Base-by-base conservation (phyloP, 108 stramenopile genomes). In the Skeletonema potamos region DNA sequence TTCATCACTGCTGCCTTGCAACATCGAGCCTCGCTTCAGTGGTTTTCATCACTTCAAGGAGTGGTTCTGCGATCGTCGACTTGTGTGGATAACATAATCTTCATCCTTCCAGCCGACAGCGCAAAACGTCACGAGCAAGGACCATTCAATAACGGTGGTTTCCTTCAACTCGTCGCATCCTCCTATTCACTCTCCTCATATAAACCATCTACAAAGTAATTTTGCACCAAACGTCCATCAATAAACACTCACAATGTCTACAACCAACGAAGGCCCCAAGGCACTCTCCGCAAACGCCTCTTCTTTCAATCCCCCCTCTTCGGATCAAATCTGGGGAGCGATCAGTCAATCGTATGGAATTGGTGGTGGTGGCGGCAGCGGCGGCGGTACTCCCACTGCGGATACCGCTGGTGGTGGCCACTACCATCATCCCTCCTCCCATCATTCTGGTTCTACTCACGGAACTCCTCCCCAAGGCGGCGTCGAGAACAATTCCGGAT, bases 251-350 rank as follows among this genome's bases (percentile, higher is more conserved):
- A 41, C 39, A 36, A 44, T 51, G 48, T 51, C 48, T 51, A 51
- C 48, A 51, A 24, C 48, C 15, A 51, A 51, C 48, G 48, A 51
- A 51, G 22, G 4, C 22, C 39, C 39, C 15, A 51, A 22, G n/a
- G 48, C 71, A 29, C 68, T 69, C 56, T 69, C 68, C 11, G 63
- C 73, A 8, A 27, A 32, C 20, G 79, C 41, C 28, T 48, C 41
- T 0, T 77, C 37, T 18, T 71, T 51, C 71, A 85, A 85, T 20
- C 60, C 74, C 27, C 72, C 82, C 57, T 74, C 74, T 12, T 18
- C 78, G 27, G 36, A 60, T 46, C 84, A 86, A 10, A 74, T 81
- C 2, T 81, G 80, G 80, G 80, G 80, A 5, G 69, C 80, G 46
- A 81, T 81, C 27, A 69, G 73, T 17, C 80, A 70, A 46, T 64